Percentiles rank a stretch among this genome's conserved stretches.
Conservation (phyloP, 768 basidiomycete genomes). For the Mycena indigotica region DNA sequence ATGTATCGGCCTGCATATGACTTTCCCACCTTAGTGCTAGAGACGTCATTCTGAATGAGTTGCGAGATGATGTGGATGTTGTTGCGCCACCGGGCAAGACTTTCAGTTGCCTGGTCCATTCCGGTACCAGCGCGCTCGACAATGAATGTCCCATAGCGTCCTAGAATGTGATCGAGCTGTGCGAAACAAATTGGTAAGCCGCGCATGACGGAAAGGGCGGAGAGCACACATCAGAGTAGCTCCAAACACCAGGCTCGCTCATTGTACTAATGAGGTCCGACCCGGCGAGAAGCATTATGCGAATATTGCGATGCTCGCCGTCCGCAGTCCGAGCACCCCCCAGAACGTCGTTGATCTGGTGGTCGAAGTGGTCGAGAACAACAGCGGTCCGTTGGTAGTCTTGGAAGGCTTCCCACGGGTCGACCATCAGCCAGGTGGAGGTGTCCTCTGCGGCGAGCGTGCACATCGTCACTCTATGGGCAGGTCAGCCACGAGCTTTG, state of each 20-base stretch:
- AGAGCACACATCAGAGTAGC: conserved; percentile 81
- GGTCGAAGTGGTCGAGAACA: conserved; percentile 95
- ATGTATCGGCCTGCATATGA: background rate
- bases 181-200: conserved; percentile 12
- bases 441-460: conserved; percentile 88
- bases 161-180: conserved; percentile 94
- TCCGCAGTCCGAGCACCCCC: conserved; percentile 78
- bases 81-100: conserved; percentile 71
- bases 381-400: conserved; percentile 94
- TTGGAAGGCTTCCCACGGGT: conserved; percentile 96
- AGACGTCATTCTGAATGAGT: conserved; percentile 96
- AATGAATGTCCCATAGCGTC: conserved; percentile 91
- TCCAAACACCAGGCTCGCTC: conserved; percentile 98
- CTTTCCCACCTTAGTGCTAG: conserved; percentile 87
- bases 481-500: conserved; percentile 25
- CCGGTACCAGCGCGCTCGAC: conserved; percentile 94
- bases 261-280: conserved; percentile 97
- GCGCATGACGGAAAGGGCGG: conserved; percentile 7
- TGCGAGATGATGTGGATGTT: conserved; percentile 93
- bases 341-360: conserved; percentile 84
- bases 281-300: conserved; percentile 95
- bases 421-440: conserved; percentile 94
- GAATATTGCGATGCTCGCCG: conserved; percentile 73
- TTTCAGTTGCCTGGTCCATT: conserved; percentile 80
- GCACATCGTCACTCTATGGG: conserved; percentile 79